Conservation (phyloP, 2,329 filamentous ascomycete species). For the Ascomycota sp. region DNA sequence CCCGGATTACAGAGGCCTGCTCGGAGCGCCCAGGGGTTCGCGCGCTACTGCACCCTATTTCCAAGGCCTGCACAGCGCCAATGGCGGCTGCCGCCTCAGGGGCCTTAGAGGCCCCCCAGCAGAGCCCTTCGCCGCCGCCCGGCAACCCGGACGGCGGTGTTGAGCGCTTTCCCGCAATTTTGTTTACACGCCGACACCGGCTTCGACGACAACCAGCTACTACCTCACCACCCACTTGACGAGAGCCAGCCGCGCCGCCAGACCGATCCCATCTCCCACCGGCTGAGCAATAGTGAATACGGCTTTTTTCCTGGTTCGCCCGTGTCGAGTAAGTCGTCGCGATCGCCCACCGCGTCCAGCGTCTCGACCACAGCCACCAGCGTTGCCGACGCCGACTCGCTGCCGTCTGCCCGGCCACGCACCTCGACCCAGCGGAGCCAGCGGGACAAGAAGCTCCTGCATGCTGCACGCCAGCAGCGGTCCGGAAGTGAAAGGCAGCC, state of each 20-base stretch:
- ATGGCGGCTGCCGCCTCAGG: constrained; percentile 3
- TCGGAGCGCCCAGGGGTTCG: too few species aligned
- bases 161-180: constrained; percentile 19
- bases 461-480: constrained; percentile 26
- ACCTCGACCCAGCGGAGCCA: constrained; percentile 17
- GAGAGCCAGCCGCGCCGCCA: too few species aligned
- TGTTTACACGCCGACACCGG: constrained; percentile 19
- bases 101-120: constrained; percentile 2
- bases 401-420: too few species aligned
- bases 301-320: neutral
- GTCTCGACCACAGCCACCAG: constrained; percentile 6
- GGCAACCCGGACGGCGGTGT: constrained; percentile 14
- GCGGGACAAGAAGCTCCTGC: constrained; percentile 26
- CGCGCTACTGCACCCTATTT: too few species aligned
- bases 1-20: too few species aligned
- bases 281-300: too few species aligned
- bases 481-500: constrained; percentile 16
- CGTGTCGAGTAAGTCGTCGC: constrained; percentile 1
- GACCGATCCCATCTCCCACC: neutral
- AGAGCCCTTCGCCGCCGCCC: constrained; percentile 11
- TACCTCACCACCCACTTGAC: neutral
- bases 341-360: constrained; percentile 3
- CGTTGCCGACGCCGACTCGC: constrained; percentile 5
- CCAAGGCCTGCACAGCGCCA: neutral
- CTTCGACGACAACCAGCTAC: constrained; percentile 4